phyloP scores from a whole-genome alignment of 2,329 filamentous ascomycete genomes.

The Sclerotinia spermophila region DNA sequence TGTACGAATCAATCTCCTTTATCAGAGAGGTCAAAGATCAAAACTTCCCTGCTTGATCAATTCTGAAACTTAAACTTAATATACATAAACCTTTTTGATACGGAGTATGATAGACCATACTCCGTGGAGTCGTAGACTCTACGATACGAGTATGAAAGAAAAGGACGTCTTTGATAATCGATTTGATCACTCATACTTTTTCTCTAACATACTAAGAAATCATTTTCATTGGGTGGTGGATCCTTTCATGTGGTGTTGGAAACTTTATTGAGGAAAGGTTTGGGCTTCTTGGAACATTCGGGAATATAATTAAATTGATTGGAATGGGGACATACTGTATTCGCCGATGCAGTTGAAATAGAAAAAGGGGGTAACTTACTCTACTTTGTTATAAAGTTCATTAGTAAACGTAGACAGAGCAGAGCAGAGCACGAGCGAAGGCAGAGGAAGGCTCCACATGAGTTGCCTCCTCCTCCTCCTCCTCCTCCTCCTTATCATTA shows the following conservation, averaged over 20 bases:
- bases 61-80: neutral
- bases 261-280: constrained; percentile 1
- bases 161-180: neutral
- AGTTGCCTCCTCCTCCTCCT: neutral
- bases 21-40: neutral
- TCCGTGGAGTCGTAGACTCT: too few species aligned
- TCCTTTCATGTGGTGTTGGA: neutral
- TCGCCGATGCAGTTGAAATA: too few species aligned
- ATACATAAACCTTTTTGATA: neutral
- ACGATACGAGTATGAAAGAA: neutral
- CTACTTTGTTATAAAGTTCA: too few species aligned
- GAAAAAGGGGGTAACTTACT: too few species aligned
- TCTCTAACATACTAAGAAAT: neutral
- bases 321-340: too few species aligned
- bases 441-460: neutral
- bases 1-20: constrained; percentile 7
- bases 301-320: neutral
- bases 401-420: too few species aligned
- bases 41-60: neutral
- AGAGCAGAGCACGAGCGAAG: neutral
- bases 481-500: neutral
- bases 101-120: neutral
- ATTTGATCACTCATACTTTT: neutral
- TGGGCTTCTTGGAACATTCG: neutral
- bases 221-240: too few species aligned